A percentile compares a stretch with the other conserved stretches of the same genome.
These are phyloP conservation scores for Citropsis articulata DNA, from an alignment of 345 rosid genomes.

Conservation along the genomic window DNA sequence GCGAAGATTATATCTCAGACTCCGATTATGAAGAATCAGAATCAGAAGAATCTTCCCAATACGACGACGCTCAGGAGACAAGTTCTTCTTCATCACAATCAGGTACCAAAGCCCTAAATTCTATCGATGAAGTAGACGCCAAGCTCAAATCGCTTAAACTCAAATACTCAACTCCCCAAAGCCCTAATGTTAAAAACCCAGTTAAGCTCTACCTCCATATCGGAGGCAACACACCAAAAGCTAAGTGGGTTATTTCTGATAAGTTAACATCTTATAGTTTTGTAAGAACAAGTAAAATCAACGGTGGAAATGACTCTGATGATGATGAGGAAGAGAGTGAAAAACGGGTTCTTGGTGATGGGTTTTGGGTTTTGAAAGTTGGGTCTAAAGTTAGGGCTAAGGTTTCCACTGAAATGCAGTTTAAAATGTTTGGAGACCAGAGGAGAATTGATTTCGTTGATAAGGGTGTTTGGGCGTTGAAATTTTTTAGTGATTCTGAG, in stretches of 20 bases:
- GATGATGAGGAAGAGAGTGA: constrained; percentile 43
- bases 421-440: constrained; percentile 88
- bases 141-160: constrained; percentile 61
- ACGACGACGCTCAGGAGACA: constrained; percentile 37
- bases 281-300: constrained; percentile 28
- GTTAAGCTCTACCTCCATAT: constrained; percentile 84
- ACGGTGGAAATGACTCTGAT: constrained; percentile 30
- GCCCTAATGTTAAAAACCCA: constrained; percentile 39
- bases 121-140: constrained; percentile 51
- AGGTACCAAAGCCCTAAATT: constrained; percentile 23
- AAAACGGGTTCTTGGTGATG: constrained; percentile 29
- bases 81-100: constrained; percentile 24
- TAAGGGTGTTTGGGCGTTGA: constrained; percentile 90
- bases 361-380: constrained; percentile 63
- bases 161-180: constrained; percentile 35
- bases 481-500: constrained; percentile 60
- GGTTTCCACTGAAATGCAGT: constrained; percentile 76
- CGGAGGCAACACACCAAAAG: constrained; percentile 79
- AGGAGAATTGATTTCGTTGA: constrained; percentile 74
- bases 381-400: constrained; percentile 62
- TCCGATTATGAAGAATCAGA: constrained; percentile 43
- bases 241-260: constrained; percentile 75
- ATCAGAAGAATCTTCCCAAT: constrained; percentile 21
- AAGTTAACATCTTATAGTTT: constrained; percentile 56
- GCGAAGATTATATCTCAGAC: constrained; percentile 50